Evolutionary conservation across 257 asterid genomes (phyloP).

Genomic region (Forsythia suspensa): DNA sequence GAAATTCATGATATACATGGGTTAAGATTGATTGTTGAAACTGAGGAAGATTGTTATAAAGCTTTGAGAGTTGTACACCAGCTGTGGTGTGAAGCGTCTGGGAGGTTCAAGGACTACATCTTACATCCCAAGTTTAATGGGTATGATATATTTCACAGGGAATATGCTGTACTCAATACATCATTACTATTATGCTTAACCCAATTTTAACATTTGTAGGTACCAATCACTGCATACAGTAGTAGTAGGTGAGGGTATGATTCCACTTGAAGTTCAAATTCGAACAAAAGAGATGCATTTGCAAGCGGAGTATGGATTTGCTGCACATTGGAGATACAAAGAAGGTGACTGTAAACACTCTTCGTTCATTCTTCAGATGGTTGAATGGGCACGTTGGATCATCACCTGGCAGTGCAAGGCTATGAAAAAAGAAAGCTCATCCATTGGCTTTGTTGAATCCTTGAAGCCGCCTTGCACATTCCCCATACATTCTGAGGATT

Average conservation of each 20-base stretch:
- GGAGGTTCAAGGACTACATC: constrained; percentile 90
- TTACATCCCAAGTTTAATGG: constrained; percentile 76
- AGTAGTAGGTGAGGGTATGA: constrained; percentile 66
- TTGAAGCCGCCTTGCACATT: constrained; percentile 71
- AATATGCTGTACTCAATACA: background rate
- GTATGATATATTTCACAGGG: constrained; percentile 38
- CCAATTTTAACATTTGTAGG: constrained; percentile 39
- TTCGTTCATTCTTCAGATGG: constrained; percentile 90
- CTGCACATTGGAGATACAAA: constrained; percentile 98
- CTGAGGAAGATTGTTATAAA: constrained; percentile 85
- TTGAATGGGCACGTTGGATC: constrained; percentile 99
- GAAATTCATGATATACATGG: constrained; percentile 95
- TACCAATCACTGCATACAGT: constrained; percentile 92
- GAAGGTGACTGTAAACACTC: constrained; percentile 84
- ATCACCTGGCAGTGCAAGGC: constrained; percentile 95
- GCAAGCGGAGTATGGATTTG: constrained; percentile 98
- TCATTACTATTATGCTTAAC: constrained; percentile 17
- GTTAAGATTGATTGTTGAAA: constrained; percentile 81
- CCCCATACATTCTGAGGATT: constrained; percentile 77
- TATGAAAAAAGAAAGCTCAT: constrained; percentile 55
- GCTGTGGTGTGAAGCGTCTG: constrained; percentile 85
- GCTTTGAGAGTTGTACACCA: constrained; percentile 72
- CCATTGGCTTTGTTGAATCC: constrained; percentile 48
- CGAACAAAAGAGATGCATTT: constrained; percentile 96
- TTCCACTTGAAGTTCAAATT: constrained; percentile 93